Evolutionary conservation across 805 yeast species (phyloP), one percentile per base, ranked within the genome.

Genomic region (Kodamaea jinghongensis): DNA sequence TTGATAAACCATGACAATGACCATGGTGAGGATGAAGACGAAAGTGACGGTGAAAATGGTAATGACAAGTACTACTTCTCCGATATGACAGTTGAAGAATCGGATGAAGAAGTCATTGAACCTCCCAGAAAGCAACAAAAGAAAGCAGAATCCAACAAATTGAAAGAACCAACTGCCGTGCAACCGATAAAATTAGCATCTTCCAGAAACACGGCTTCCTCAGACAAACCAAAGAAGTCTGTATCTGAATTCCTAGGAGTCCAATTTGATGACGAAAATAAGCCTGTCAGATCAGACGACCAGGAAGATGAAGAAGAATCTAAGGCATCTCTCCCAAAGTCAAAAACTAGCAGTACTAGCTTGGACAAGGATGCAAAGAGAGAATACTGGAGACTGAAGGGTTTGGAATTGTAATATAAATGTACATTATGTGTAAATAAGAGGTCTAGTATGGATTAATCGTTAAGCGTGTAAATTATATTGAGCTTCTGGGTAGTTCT

Each of bases 321-420:
- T 11, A 23, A 33, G 30, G 17, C 40, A 13, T 20, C 17, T 22
- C 23, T 17, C 13, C 26, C 31, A 7, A 25, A 30, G 7, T 20
- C 13, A 30, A 30, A 20, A 6, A 8, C 23, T 6, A 20, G 8
- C 23, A 5, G 22, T 9, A 38, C 50, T 6, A 45, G 46, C 17
- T 48, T 66, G 36, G 65, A 65, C 39, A 67, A 65, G 39, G 67
- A 58, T 20, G 47, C 48, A 8, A 62, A 55, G 42, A 48, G 75
- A 28, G 69, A 65, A 34, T 69, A 56, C 49, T 69, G 75, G 75
- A 49, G 49, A 14, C 71, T 61, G 50, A 69, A 69, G 49, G 75
- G 73, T 4, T 53, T 65, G 34, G 72, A 61, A 39, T 50, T 58
- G 35, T 54, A 54, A 32, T 11, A 23, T 25, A 34, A 25, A 23